Base-by-base conservation (phyloP, 306 rosid genomes). In the Canavalia ensiformis region DNA sequence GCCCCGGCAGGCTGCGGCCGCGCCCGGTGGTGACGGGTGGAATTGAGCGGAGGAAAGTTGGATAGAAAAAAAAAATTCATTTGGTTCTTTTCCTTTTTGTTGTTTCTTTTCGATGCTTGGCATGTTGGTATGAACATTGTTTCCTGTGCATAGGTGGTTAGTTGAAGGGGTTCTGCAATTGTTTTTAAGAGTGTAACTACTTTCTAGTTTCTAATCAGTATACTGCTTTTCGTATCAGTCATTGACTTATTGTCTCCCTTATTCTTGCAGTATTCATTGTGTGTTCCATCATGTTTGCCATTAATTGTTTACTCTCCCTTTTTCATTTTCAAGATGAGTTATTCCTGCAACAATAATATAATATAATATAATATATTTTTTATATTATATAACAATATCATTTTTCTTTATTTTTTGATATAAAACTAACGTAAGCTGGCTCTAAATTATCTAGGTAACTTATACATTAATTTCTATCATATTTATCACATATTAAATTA, bases 71-170 rank as follows among this genome's bases (percentile, higher is more conserved):
- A 18, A 25, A 18, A 25, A 44, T n/a, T 42, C 8, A 29, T 41
- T n/a, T 66, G 34, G 42, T 18, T 66, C 39, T 34, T 35, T 41
- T 39, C 31, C 8, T 79, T 73, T 42, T 59, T 37, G 56, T 65
- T 56, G 7, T 1, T 72, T 59, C 41, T 9, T 31, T 29, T 4
- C 6, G 1, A 69, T 46, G 41, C 37, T 51, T 70, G 82, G 79
- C 31, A 65, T 82, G 55, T 80, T 71, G 88, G 73, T 47, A 60
- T 78, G 80, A 64, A 72, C 76, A 84, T 82, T 83, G 87, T 81
- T 83, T 84, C 77, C 74, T 89, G 90, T 87, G 88, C 74, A 84
- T 86, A 80, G 81, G 54, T 72, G 79, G 66, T 72, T 76, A 2
- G 49, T 18, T 7, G 56, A 81, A 76, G 56, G 84, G 74, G 49